phyloP scores from a whole-genome alignment of 495 filamentous ascomycete species.

The Trichocladium uniseriatum region DNA sequence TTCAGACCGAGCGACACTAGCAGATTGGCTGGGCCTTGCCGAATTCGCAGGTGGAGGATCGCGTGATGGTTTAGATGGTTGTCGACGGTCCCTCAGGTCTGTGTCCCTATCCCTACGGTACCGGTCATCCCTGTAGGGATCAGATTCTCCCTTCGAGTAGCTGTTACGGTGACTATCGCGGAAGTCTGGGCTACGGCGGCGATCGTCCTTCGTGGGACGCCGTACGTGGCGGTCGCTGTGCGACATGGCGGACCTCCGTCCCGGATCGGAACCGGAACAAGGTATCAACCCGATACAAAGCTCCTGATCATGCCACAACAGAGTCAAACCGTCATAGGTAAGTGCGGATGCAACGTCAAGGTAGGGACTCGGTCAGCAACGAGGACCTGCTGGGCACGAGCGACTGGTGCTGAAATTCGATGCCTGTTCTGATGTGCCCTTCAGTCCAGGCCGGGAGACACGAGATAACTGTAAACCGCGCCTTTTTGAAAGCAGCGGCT shows the following conservation, averaged over 20 bases:
- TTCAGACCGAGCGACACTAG: not conserved
- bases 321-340: not conserved
- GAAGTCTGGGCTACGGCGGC: constrained; percentile 6
- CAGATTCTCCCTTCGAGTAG: not conserved
- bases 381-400: too few relatives aligned
- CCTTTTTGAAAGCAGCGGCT: too few relatives aligned
- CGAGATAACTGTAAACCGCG: too few relatives aligned
- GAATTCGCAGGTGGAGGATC: not conserved
- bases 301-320: not conserved
- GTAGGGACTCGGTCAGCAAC: too few relatives aligned
- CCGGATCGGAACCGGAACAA: not conserved
- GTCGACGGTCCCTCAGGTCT: not conserved
- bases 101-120: constrained; percentile 4
- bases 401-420: too few relatives aligned
- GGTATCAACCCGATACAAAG: not conserved
- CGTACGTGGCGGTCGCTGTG: constrained; percentile 16
- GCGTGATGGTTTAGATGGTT: not conserved
- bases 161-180: constrained; percentile 13
- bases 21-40: not conserved
- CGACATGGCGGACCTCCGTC: constrained; percentile 15
- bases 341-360: not conserved
- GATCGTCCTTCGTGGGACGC: constrained; percentile 17
- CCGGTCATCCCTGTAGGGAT: constrained; percentile 3
- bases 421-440: too few relatives aligned
- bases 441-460: too few relatives aligned